Base-by-base conservation (phyloP, 2,329 filamentous ascomycete genomes). In the Huntiella moniliformis region DNA sequence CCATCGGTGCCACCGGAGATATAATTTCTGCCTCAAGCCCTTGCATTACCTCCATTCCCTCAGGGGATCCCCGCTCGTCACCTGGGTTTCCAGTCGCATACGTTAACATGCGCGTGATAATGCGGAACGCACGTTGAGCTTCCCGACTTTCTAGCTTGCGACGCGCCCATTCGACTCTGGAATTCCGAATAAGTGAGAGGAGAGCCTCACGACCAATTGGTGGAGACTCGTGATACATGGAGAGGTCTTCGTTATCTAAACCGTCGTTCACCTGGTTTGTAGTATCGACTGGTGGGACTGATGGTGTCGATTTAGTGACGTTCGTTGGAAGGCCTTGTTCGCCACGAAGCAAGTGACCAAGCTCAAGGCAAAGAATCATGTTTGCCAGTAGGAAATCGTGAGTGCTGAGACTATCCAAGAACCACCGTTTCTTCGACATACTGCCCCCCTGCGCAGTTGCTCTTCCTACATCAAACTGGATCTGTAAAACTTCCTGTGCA, bases 341-440 rank as follows among this genome's bases (percentile, higher is more conserved):
- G 11, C 43, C 42, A 12, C 32, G 36, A 2, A 51, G 42, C 10
- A 53, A 42, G 32, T 51, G 47, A 12, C 50, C 50, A 8, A 52
- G 13, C 46, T 68, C 65, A 3, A 67, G 56, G 34, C 64, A 63
- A 3, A 70, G 53, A 15, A 70, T 59, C 48, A 66, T 67, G 38
- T 63, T 63, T 1, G 66, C 67, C 2, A 68, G 57, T 5, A 70
- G 55, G 40, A 69, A 68, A 49, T 67, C 65, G 46, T 67, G 62
- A 2, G 59, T 60, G 42, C 64, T 57, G 3, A 67, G 51, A 3
- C 63, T 63, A 8, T 60, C 60, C 12, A 67, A 49, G 38, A 65
- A 64, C 63, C 63, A 68, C 36, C 57, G 59, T 34, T 66, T 56
- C 4, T 59, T 57, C 43, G 58, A 56, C 6, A 69, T 49, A 4